Evolutionary conservation across 148 eudicot genomes (phyloP).

Genomic region (Fagopyrum tataricum): DNA sequence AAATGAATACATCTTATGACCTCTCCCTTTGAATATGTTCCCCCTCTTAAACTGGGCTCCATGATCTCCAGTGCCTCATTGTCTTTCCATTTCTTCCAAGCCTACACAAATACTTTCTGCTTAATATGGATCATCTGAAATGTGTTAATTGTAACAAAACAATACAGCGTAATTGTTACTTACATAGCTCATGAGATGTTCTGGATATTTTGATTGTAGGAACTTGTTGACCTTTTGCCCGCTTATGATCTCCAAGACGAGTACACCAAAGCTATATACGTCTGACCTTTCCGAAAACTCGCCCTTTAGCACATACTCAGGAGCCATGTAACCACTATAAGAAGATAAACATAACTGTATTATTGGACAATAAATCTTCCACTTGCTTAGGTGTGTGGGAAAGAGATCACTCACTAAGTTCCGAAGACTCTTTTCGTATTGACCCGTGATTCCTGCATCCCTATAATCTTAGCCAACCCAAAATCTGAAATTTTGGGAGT

Average conservation of each 20-base stretch:
- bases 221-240: constrained; percentile 18
- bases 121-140: neutral
- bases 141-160: neutral
- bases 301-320: constrained; percentile 29
- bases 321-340: constrained; percentile 38
- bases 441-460: constrained; percentile 24
- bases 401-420: constrained; percentile 31
- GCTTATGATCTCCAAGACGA: constrained; percentile 30
- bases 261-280: constrained; percentile 30
- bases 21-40: constrained; percentile 11
- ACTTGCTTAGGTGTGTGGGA: constrained; percentile 20
- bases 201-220: neutral
- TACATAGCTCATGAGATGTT: constrained; percentile 16
- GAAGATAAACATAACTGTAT: neutral
- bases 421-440: constrained; percentile 29
- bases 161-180: neutral
- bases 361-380: constrained; percentile 10
- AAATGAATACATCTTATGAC: constrained; percentile 27
- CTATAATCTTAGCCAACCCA: constrained; percentile 27
- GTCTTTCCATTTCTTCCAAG: constrained; percentile 33
- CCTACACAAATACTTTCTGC: constrained; percentile 13
- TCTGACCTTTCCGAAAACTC: constrained; percentile 31
- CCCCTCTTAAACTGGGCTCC: constrained; percentile 14
- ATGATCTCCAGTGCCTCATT: constrained; percentile 17
- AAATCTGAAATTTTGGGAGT: constrained; percentile 33